Percentiles rank a stretch among this genome's conserved stretches.
phyloP scores from a whole-genome alignment of 2,329 filamentous ascomycete genomes.

The Plectosphaerella sp. region DNA sequence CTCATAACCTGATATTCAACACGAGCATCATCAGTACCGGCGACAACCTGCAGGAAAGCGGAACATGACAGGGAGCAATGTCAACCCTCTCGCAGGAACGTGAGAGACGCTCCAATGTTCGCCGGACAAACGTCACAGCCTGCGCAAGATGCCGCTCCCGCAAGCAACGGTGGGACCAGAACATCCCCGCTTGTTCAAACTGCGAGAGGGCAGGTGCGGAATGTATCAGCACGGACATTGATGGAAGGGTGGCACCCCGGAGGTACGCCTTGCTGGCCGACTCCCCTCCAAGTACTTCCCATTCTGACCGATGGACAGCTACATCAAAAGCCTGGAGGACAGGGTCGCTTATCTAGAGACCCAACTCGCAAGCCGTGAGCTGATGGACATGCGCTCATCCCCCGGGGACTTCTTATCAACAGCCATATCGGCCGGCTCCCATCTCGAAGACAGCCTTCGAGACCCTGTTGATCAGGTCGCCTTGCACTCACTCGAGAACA shows the following conservation, averaged over 20 bases:
- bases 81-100: too few relatives aligned
- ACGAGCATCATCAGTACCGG: too few relatives aligned
- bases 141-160: constrained; percentile 11
- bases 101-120: constrained; percentile 8
- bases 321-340: constrained; percentile 20
- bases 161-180: constrained; percentile 13
- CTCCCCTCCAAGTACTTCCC: background rate
- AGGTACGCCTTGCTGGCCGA: constrained; percentile 2
- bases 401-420: background rate
- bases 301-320: constrained; percentile 8
- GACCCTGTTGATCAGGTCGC: constrained; percentile 1
- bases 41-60: too few relatives aligned
- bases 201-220: constrained; percentile 7
- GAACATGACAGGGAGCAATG: too few relatives aligned
- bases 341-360: constrained; percentile 17
- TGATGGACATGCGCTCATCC: background rate
- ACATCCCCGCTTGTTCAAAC: constrained; percentile 9
- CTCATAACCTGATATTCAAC: too few relatives aligned
- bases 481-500: background rate
- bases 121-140: constrained; percentile 12
- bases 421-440: background rate
- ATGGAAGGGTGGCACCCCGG: constrained; percentile 8
- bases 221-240: constrained; percentile 10
- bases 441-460: background rate
- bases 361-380: constrained; percentile 2